These are phyloP conservation scores for Cyclanthera cordifolia DNA, from an alignment of 306 rosid genomes.

Conservation along the genomic window DNA sequence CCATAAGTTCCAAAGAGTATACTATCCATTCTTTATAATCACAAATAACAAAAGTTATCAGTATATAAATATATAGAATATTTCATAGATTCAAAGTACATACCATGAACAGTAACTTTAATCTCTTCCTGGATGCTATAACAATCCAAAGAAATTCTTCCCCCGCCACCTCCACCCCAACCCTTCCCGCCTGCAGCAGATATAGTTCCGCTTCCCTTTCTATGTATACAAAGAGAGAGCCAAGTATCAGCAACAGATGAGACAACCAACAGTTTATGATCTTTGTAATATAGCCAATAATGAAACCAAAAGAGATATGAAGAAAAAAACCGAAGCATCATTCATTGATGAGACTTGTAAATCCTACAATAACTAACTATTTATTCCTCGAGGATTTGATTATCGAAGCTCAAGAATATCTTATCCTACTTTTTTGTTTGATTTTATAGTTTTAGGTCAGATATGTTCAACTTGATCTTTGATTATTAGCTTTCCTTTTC, in stretches of 20 bases:
- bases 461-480: too few relatives aligned
- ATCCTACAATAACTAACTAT: not conserved
- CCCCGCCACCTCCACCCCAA: constrained; percentile 99
- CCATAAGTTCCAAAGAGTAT: too few relatives aligned
- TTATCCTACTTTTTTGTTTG: too few relatives aligned
- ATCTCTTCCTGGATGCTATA: constrained; percentile 96
- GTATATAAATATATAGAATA: not conserved
- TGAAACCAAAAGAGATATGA: not conserved
- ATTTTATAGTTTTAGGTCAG: too few relatives aligned
- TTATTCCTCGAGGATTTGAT: too few relatives aligned
- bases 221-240: constrained; percentile 19
- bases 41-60: not conserved
- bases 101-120: constrained; percentile 74
- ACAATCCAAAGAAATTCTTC: constrained; percentile 91
- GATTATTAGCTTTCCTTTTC: too few relatives aligned
- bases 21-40: not conserved
- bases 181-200: constrained; percentile 97
- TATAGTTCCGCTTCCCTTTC: constrained; percentile 85
- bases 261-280: constrained; percentile 5
- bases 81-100: constrained; percentile 16
- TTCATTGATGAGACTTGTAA: not conserved
- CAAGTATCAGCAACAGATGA: constrained; percentile 3
- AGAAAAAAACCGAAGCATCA: not conserved
- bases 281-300: not conserved
- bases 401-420: too few relatives aligned